Percentiles rank a stretch among this genome's conserved stretches.
Evolutionary conservation across 257 asterid species (phyloP).

Genomic region (Ligustrum vulgare): DNA sequence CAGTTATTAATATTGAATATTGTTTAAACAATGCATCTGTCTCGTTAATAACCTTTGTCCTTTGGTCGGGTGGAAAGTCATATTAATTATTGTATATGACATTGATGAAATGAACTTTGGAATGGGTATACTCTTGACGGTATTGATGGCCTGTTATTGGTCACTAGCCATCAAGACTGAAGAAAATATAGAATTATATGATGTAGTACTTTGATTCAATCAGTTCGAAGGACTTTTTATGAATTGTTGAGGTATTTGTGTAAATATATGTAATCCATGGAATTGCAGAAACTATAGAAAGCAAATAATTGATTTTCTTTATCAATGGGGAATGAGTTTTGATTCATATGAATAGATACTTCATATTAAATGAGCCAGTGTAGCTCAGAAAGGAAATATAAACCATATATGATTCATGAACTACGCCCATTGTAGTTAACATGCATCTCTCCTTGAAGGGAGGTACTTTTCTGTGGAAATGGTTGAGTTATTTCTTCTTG

Average conservation of each 20-base stretch:
- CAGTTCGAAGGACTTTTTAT: background rate
- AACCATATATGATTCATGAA: background rate
- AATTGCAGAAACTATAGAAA: background rate
- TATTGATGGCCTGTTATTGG: background rate
- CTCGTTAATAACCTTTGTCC: background rate
- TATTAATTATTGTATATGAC: background rate
- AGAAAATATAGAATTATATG: background rate
- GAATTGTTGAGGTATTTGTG: background rate
- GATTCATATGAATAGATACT: background rate
- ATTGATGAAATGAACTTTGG: background rate
- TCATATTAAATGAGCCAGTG: background rate
- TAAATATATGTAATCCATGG: background rate
- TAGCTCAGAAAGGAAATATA: background rate
- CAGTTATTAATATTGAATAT: background rate
- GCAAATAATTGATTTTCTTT: background rate
- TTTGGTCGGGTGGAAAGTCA: background rate
- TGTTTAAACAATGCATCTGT: background rate
- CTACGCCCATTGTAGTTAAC: background rate
- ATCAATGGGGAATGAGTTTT: background rate
- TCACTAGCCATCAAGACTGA: background rate
- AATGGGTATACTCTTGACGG: background rate
- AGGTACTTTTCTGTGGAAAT: background rate
- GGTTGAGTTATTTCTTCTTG: background rate
- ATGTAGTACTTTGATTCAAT: background rate
- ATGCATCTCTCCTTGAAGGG: background rate